Base-by-base conservation (phyloP, 2,329 filamentous ascomycete species). In the Hypoxylon rubiginosum region DNA sequence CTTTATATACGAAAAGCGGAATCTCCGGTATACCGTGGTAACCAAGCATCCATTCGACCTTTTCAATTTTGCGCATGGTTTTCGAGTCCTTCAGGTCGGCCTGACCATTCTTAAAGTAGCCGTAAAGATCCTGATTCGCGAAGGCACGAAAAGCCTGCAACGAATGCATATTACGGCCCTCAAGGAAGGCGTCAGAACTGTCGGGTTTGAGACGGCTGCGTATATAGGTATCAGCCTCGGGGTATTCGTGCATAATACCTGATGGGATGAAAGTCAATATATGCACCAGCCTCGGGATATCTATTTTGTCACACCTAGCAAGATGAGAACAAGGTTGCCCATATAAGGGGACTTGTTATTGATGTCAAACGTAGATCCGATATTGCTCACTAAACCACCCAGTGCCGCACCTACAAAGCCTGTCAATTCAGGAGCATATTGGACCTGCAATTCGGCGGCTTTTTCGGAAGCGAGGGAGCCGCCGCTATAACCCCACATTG, bases 401-500 rank as follows among this genome's bases (percentile, higher is more conserved):
- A 87, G 67, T 0, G 83, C 85, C 1, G 80, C 82, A 2, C 84
- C 85, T 0, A 76, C 76, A 30, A 88, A 78, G 2, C 36, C 53
- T 4, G 58, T 45, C 26, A 88, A 72, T 39, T 87, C 84, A 0
- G 86, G 84, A 0, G 86, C 86, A 64, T 88, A 88, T 4, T 77
- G 75, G 0, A 78, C 76, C 39, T 85, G 83, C 26, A 88, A 72
- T 53, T 87, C 84, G 15, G 82, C 81, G 0, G 85, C 85, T 80
- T 82, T 86, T 45, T 83, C 84, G 2, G 77, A 82, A 0, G 85
- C 84, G 19, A 87, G 62, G 1, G 82, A 82, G 3, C 86, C 86
- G 1, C 86, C 86, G 0, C 83, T 86, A 70, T 87, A 88, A 0
- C 86, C 86, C 84, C 82, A 85, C 62, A 85, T 73, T 0, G 78